Evolutionary conservation across 139 green algal genomes (phyloP), one percentile per base, ranked within the genome.

Genomic region (Protoeuglena noctilucae): DNA sequence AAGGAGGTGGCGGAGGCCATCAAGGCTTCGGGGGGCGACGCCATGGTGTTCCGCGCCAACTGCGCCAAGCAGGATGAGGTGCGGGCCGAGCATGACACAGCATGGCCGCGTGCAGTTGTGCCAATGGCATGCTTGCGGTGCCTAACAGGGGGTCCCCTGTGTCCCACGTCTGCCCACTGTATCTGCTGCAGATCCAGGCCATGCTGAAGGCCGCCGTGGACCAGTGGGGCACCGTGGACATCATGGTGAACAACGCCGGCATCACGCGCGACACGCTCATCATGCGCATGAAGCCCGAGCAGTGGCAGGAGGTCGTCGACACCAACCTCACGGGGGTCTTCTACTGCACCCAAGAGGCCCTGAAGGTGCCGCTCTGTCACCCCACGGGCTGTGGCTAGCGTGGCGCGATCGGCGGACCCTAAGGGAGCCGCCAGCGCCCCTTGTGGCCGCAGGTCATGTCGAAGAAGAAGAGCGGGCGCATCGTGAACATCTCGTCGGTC

Each of bases 161-260:
- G 34, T 19, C 34, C 34, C 9, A 53, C 48, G 48, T 53, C 18
- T 48, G 22, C 56, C 27, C 26, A 21, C 34, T 54, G 41, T 51
- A 60, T n/a, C n/a, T n/a, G n/a, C n/a, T n/a, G 2, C 47, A 66
- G 6, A 54, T 67, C 5, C 43, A 66, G 19, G 31, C 34, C 9
- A 67, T 93, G 76, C 71, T 94, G 60, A 81, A 83, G 22, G 71
- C 71, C 28, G 68, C 73, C 0, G 63, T 76, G 16, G 75, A 85
- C 41, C 76, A 87, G 61, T 95, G 79, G 76, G 92, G 91, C 45
- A 74, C 65, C n/a, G 56, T 98, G 34, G 89, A 99, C 45, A 80
- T 98, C 46, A 71, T 97, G 53, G 87, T 97, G 18, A 98, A 98
- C 79, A 98, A 98, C 51, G 91, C 91, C 47, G 89, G 84, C 29